phyloP scores from a whole-genome alignment of 2,329 filamentous ascomycete species.

The Epicoccum nigrum region DNA sequence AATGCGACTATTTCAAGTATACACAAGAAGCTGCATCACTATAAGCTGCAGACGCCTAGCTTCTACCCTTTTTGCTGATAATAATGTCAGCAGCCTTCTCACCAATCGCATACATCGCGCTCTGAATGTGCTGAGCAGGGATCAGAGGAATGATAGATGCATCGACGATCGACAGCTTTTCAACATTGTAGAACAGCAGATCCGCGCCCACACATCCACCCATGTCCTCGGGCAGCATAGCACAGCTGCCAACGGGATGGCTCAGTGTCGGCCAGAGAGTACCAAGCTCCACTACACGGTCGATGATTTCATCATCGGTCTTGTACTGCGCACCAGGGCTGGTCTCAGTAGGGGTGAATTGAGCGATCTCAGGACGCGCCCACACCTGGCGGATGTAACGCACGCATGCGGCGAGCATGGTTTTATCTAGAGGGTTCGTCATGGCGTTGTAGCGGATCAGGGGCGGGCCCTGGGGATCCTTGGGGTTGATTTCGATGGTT shows the following conservation, averaged over 20 bases:
- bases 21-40: no score
- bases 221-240: constrained; percentile 43
- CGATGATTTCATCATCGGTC: constrained; percentile 36
- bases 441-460: constrained; percentile 38
- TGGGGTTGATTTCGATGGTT: constrained; percentile 35
- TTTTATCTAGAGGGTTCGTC: constrained; percentile 38
- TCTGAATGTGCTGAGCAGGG: constrained; percentile 40
- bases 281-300: constrained; percentile 21
- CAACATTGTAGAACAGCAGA: constrained; percentile 39
- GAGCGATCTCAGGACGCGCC: constrained; percentile 33
- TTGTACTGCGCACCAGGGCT: constrained; percentile 35
- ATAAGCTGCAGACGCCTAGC: no score
- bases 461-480: constrained; percentile 34
- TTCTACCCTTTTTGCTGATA: constrained; percentile 23
- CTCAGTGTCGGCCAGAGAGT: constrained; percentile 32
- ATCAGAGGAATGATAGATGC: constrained; percentile 42
- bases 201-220: constrained; percentile 38
- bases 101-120: constrained; percentile 42
- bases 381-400: constrained; percentile 43
- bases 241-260: constrained; percentile 36
- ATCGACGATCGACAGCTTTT: constrained; percentile 38
- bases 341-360: constrained; percentile 31
- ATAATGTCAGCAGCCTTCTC: constrained; percentile 45
- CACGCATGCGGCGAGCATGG: constrained; percentile 43
- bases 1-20: no score